Conservation (phyloP, 768 basidiomycete genomes). For the Mycena vitilis region DNA sequence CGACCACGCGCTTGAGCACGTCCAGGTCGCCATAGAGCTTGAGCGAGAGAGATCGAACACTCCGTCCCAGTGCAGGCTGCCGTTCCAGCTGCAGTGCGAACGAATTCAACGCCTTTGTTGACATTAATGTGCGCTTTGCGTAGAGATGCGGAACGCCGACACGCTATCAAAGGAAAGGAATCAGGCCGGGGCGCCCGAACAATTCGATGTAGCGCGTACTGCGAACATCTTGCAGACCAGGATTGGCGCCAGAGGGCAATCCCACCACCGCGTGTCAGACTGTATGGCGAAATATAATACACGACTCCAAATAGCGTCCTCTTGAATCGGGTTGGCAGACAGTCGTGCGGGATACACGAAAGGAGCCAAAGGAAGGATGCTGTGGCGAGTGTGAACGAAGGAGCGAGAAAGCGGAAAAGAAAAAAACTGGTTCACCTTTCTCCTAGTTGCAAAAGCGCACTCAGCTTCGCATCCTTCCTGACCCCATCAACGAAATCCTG, state of each 20-base stretch:
- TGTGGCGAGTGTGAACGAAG: neutral
- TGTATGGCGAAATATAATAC: constrained; percentile 2
- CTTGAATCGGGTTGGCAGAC: constrained; percentile 1
- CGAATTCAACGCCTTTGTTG: neutral
- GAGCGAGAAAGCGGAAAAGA: neutral
- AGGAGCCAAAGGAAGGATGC: neutral
- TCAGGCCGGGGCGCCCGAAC: neutral
- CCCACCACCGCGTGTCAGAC: no score
- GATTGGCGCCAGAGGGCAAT: neutral
- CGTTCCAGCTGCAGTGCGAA: neutral
- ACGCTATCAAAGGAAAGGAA: neutral
- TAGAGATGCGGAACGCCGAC: constrained; percentile 20
- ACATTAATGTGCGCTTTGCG: neutral
- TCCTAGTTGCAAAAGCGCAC: neutral
- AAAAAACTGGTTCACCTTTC: neutral
- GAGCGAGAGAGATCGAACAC: constrained; percentile 2
- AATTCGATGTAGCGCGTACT: neutral
- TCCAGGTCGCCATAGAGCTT: neutral
- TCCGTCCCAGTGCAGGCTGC: neutral
- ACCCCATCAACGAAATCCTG: no score
- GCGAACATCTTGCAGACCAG: constrained; percentile 20
- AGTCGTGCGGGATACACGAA: constrained; percentile 11
- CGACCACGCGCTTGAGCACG: neutral
- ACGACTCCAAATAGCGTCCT: constrained; percentile 21
- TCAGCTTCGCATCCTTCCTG: neutral